These are phyloP conservation scores for Fusarium albosuccineum DNA, from an alignment of 2,329 filamentous ascomycete species.

Conservation along the genomic window DNA sequence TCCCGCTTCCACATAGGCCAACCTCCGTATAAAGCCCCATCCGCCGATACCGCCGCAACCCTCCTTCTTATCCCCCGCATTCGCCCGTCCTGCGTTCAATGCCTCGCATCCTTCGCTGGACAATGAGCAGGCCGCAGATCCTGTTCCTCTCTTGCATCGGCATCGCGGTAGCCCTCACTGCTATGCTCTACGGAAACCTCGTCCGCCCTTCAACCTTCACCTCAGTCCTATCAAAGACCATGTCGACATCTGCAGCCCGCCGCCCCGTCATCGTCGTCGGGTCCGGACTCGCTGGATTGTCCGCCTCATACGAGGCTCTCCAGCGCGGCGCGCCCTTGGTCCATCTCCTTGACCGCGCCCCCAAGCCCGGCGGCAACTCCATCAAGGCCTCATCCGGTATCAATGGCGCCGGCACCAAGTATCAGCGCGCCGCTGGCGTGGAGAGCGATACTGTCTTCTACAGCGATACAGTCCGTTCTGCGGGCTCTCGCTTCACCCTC, in stretches of 20 bases:
- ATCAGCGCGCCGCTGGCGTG: conserved; percentile 59
- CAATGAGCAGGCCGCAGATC: conserved; percentile 47
- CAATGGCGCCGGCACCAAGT: conserved; percentile 71
- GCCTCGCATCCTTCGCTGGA: conserved; percentile 48
- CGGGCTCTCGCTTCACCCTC: conserved; percentile 57
- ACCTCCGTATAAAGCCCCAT: conserved; percentile 31
- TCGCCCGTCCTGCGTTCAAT: conserved; percentile 23
- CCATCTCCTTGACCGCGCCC: conserved; percentile 68
- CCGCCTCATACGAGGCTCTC: conserved; percentile 69
- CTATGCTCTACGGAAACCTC: conserved; percentile 48
- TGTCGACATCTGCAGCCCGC: conserved; percentile 33
- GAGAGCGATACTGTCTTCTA: conserved; percentile 60
- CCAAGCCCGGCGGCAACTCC: conserved; percentile 73
- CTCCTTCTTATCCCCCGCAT: conserved; percentile 16
- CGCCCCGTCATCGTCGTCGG: conserved; percentile 70
- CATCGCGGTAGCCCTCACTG: conserved; percentile 45
- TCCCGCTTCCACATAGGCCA: conserved; percentile 10
- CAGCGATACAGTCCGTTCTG: conserved; percentile 69
- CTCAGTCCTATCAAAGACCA: conserved; percentile 45
- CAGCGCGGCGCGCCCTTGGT: conserved; percentile 63
- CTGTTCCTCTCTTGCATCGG: conserved; percentile 46
- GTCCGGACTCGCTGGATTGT: conserved; percentile 73
- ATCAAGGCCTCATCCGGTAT: conserved; percentile 78
- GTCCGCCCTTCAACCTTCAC: conserved; percentile 33
- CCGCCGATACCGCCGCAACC: conserved; percentile 39